Conservation (phyloP, 495 filamentous ascomycete species). For the Penicillium dipodomyicola region DNA sequence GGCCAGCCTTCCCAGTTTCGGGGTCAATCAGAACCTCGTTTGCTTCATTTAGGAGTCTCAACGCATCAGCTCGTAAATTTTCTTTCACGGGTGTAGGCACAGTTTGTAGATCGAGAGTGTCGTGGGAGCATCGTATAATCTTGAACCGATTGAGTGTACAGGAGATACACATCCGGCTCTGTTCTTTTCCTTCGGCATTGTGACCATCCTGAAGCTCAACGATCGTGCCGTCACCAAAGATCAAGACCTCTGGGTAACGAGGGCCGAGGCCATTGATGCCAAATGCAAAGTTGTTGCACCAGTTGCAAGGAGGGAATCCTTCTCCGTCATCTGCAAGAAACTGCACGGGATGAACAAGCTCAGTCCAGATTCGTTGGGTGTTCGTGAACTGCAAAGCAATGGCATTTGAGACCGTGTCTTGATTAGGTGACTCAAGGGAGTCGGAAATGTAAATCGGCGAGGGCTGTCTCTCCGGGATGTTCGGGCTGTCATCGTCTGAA, state of each 20-base stretch:
- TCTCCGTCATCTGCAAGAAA: not conserved
- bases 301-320: slow-evolving; percentile 7
- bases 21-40: not conserved
- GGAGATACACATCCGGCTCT: slow-evolving; percentile 12
- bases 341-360: slow-evolving; percentile 7
- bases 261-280: slow-evolving; percentile 12
- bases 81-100: not conserved
- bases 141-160: slow-evolving; percentile 1
- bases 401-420: not conserved
- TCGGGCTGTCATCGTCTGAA: not conserved
- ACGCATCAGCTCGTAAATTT: not conserved
- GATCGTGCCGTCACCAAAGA: not conserved
- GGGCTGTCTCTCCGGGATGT: not conserved
- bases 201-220: slow-evolving; percentile 8
- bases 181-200: slow-evolving; percentile 8
- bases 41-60: not conserved
- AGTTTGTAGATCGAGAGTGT: not conserved
- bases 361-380: slow-evolving; percentile 3
- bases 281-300: slow-evolving; percentile 19
- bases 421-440: not conserved
- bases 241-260: slow-evolving; percentile 3
- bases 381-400: not conserved
- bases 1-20: not conserved
- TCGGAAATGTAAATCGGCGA: not conserved
- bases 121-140: slow-evolving; percentile 13